Evolutionary conservation across 2,329 filamentous ascomycete species (phyloP), one percentile per base, ranked within the genome.

Genomic region (Malbranchea cinnamomea): DNA sequence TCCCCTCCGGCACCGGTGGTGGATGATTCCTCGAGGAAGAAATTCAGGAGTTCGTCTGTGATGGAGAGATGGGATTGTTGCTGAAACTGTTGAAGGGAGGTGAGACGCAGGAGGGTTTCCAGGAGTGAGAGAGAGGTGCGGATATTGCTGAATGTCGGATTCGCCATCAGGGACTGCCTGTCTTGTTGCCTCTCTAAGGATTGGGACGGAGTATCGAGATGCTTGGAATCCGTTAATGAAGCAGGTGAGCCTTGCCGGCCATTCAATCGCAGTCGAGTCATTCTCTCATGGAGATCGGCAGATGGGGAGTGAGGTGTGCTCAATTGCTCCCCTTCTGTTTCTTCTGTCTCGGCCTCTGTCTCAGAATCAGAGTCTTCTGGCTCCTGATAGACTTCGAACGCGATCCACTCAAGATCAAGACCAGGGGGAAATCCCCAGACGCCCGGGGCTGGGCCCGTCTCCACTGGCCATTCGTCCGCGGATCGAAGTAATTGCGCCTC

Each of bases 51-150:
- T 43, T 93, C 81, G 48, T 94, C 85, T 1, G 80, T 80, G 37
- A 92, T 89, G 5, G 82, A 71, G n/a, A 93, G 67, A 45, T 93
- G 84, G 0, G 81, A 84, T 23, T 73, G 69, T 60, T 94, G 85
- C 49, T 92, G 80, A 52, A 89, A 92, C 58, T 93, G 83, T 49
- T 93, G 85, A 9, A 93, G 68, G 13, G 83, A 82, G 4, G 79
- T 76, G 26, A 94, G 67, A 23, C 87, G 81, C 26, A 93, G 70
- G 18, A 93, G 63, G 63, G 87, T 89, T 53, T 94, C 85, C 31
- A 94, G 69, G 6, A 93, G 68, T 1, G 85, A 93, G 4, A 82
- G 62, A 0, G 72, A 78, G 1, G 74, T 76, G 31, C 68, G 70
- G 41, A 79, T 68, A 17, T 59, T 53, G 32, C 57, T 58, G 29